A percentile compares a stretch with the other conserved stretches of the same genome.
These are phyloP conservation scores for Vachellia pachyceras DNA, from an alignment of 306 rosid genomes.

Conservation along the genomic window DNA sequence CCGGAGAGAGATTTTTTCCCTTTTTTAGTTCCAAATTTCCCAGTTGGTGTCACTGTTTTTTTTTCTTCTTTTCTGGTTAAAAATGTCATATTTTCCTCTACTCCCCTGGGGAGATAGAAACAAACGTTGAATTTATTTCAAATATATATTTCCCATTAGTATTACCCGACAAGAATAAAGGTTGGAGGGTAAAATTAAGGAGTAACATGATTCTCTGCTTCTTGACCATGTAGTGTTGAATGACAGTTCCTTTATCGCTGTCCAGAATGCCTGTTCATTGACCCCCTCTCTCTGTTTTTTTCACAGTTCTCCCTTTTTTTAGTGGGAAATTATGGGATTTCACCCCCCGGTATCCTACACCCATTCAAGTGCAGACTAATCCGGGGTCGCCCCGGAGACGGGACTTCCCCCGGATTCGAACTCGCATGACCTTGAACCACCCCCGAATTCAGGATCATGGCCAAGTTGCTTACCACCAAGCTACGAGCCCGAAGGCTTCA, in stretches of 20 bases:
- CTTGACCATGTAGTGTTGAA: slow-evolving; percentile 60
- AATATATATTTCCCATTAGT: neutral
- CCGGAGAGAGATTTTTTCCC: no score
- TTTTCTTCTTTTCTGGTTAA: neutral
- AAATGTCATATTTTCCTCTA: neutral
- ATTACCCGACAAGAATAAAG: slow-evolving; percentile 57
- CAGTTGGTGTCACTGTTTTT: neutral
- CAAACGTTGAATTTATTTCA: neutral
- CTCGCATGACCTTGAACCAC: no score
- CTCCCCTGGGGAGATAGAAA: neutral
- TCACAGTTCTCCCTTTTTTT: slow-evolving; percentile 22
- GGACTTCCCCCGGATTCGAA: no score
- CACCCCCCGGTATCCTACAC: no score
- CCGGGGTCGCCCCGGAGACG: no score
- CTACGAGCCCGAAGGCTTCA: no score
- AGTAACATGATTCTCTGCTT: slow-evolving; percentile 71
- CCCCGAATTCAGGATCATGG: no score
- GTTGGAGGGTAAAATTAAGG: slow-evolving; percentile 49
- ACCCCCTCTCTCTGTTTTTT: neutral
- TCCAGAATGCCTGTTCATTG: slow-evolving; percentile 49
- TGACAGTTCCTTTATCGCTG: slow-evolving; percentile 64
- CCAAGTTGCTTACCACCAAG: no score
- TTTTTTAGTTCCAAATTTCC: neutral
- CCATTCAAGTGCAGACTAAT: no score
- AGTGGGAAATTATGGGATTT: no score